Evolutionary conservation across 495 filamentous ascomycete species (phyloP).

Genomic region (Aspergillus biplanus): DNA sequence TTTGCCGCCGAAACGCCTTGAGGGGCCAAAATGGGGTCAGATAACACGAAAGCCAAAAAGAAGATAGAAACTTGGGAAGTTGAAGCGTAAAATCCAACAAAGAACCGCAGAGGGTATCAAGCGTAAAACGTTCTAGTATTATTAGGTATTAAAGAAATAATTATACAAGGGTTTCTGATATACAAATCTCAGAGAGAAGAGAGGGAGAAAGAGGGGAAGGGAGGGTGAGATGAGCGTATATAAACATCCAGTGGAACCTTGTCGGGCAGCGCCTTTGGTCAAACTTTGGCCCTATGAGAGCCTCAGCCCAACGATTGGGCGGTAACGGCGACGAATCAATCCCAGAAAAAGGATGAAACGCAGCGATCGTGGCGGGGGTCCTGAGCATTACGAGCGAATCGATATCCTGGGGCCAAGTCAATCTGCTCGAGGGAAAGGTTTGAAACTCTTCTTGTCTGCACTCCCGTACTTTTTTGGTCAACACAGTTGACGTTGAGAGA

Average conservation of each 20-base stretch:
- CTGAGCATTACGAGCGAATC: conserved; percentile 23
- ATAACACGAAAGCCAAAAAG: not conserved
- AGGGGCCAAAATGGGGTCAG: conserved; percentile 13
- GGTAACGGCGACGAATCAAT: conserved; percentile 31
- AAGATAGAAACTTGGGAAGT: too few relatives aligned
- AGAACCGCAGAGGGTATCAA: conserved; percentile 13
- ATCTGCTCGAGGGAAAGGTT: conserved; percentile 19
- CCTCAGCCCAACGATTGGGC: conserved; percentile 28
- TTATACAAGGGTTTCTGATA: conserved; percentile 23
- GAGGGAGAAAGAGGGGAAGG: conserved; percentile 20
- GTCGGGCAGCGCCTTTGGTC: conserved; percentile 31
- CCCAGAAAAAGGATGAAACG: conserved; percentile 21
- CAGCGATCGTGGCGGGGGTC: conserved; percentile 24
- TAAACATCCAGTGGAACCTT: conserved; percentile 24
- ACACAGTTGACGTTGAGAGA: conserved; percentile 1
- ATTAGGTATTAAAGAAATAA: conserved; percentile 24
- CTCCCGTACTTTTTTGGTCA: conserved; percentile 4
- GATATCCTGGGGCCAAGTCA: conserved; percentile 21
- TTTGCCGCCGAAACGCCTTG: conserved; percentile 24
- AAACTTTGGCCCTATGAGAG: conserved; percentile 30
- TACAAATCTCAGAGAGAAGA: conserved; percentile 20
- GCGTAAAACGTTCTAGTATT: conserved; percentile 14
- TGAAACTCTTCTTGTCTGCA: conserved; percentile 15
- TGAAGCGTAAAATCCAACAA: conserved; percentile 9
- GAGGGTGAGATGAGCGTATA: conserved; percentile 20